Evolutionary conservation across 371 early-diverging fungal genomes (phyloP).

Genomic region (Rhizomucor pusillus): DNA sequence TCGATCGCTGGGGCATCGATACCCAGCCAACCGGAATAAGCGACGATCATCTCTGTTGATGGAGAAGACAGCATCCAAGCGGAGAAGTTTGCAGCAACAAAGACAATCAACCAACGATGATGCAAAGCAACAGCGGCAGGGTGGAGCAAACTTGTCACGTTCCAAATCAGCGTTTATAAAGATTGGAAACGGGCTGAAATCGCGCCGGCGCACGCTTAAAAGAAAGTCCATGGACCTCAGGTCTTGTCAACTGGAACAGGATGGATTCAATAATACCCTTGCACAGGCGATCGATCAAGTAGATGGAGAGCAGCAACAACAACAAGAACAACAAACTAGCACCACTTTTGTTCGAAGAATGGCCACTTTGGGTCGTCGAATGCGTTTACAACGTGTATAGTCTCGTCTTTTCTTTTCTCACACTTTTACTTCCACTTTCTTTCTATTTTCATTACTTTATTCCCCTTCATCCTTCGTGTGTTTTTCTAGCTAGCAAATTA

Average conservation of each 20-base stretch:
- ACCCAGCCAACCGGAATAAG: conserved; percentile 28
- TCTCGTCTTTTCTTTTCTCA: not conserved
- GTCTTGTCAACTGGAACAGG: not conserved
- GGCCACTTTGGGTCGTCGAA: conserved; percentile 32
- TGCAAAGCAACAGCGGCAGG: conserved; percentile 10
- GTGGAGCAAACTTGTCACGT: conserved; percentile 6
- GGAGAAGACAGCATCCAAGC: conserved; percentile 36
- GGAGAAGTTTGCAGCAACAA: conserved; percentile 19
- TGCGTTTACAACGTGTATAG: conserved; percentile 20
- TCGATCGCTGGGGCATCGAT: conserved; percentile 20
- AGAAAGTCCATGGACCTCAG: not conserved
- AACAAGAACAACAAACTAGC: conserved; percentile 4
- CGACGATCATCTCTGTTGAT: conserved; percentile 30
- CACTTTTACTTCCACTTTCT: not conserved
- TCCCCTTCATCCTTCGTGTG: not conserved
- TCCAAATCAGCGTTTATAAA: conserved; percentile 31
- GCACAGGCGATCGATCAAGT: too few relatives aligned
- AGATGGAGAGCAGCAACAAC: not conserved
- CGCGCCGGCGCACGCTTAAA: conserved; percentile 3
- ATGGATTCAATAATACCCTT: conserved; percentile 2
- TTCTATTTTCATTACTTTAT: not conserved
- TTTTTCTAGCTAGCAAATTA: conserved; percentile 20
- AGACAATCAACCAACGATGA: not conserved
- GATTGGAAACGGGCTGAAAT: conserved; percentile 28
- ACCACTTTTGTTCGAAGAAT: conserved; percentile 37